These are phyloP conservation scores for Mytilinidion resinicola DNA, from an alignment of 495 filamentous ascomycete species.

Conservation along the genomic window DNA sequence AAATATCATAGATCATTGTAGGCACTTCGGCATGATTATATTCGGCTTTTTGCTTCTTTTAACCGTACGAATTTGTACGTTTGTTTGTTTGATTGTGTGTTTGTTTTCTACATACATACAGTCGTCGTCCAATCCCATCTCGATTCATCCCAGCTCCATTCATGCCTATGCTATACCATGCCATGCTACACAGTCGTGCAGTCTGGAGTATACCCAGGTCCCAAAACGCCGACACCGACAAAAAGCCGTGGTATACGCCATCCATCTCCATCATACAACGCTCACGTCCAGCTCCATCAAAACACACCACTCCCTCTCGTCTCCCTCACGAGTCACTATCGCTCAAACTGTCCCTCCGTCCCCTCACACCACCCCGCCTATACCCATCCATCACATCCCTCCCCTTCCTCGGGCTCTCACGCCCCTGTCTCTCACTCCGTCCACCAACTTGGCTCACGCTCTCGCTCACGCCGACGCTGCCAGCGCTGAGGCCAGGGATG, in stretches of 20 bases:
- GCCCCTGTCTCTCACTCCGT: constrained; percentile 7
- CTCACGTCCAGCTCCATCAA: background rate
- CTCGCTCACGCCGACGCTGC: constrained; percentile 39
- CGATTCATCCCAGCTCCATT: background rate
- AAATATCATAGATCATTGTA: too few species aligned
- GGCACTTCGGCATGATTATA: too few species aligned
- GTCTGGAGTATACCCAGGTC: background rate
- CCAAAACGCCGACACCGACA: background rate
- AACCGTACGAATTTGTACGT: too few species aligned
- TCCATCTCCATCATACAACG: background rate
- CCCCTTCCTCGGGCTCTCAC: constrained; percentile 4
- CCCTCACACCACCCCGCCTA: constrained; percentile 43
- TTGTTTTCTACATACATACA: background rate
- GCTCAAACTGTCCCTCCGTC: constrained; percentile 47
- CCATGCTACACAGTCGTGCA: background rate
- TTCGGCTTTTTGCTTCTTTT: too few species aligned
- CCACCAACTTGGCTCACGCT: constrained; percentile 27
- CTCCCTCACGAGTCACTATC: constrained; percentile 42
- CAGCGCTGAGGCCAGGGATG: constrained; percentile 64
- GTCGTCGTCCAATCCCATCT: background rate
- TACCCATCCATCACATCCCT: constrained; percentile 38
- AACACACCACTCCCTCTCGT: background rate
- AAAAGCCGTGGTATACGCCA: background rate
- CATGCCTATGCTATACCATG: background rate
- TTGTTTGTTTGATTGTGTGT: too few species aligned